phyloP scores from a whole-genome alignment of 805 yeast genomes.

The Hanseniaspora jakobsenii region DNA sequence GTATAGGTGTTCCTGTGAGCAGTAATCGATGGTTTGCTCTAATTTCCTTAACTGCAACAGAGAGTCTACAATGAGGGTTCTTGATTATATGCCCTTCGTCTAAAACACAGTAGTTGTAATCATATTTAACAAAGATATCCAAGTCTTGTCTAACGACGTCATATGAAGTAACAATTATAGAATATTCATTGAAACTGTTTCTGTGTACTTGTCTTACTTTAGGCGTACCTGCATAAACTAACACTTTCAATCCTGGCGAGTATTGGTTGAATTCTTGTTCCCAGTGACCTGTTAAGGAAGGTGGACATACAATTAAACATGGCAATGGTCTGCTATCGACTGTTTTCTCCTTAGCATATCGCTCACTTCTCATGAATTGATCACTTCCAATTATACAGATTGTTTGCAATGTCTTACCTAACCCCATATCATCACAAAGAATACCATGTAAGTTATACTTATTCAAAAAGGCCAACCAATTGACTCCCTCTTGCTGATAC shows the following conservation, averaged over 20 bases:
- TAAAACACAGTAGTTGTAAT: conserved; percentile 85
- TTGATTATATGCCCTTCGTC: conserved; percentile 98
- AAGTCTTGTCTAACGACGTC: conserved; percentile 93
- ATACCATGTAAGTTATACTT: conserved; percentile 94
- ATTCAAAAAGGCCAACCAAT: conserved; percentile 92
- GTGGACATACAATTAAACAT: conserved; percentile 85
- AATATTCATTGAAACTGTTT: conserved; percentile 42
- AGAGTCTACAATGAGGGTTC: conserved; percentile 75
- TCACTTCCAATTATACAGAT: conserved; percentile 95
- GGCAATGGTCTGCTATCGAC: conserved; percentile 66
- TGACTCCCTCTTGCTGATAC: conserved; percentile 96
- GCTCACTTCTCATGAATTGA: conserved; percentile 71
- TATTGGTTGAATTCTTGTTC: conserved; percentile 85
- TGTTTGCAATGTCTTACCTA: conserved; percentile 93
- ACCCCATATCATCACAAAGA: conserved; percentile 98
- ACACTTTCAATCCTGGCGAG: conserved; percentile 71
- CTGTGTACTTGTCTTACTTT: conserved; percentile 49
- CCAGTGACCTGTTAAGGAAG: conserved; percentile 98
- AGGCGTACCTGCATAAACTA: conserved; percentile 93
- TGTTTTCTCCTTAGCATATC: conserved; percentile 45
- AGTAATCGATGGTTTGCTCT: conserved; percentile 82
- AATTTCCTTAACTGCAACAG: conserved; percentile 74
- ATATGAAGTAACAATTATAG: conserved; percentile 85
- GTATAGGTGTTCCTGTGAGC: conserved; percentile 95
- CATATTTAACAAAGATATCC: conserved; percentile 43